These are phyloP conservation scores for Kodamaea derodonti DNA, from an alignment of 1,139 yeast species.

Conservation along the genomic window DNA sequence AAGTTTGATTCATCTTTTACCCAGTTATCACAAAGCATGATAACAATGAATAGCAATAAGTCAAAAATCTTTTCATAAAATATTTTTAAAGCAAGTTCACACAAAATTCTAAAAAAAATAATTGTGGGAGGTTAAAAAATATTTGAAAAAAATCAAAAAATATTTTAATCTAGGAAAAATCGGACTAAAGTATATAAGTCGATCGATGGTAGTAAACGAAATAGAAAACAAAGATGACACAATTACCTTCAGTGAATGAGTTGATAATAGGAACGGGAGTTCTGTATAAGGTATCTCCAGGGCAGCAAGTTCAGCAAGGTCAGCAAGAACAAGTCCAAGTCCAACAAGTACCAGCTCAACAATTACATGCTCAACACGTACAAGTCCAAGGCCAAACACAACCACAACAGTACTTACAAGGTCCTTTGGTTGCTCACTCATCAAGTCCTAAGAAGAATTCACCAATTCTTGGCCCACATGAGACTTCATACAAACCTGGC, in stretches of 20 bases:
- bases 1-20: too few relatives aligned
- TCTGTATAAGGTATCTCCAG: constrained; percentile 2
- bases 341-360: constrained; percentile 7
- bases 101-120: too few relatives aligned
- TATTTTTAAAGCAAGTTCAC: too few relatives aligned
- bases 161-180: too few relatives aligned
- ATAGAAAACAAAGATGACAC: constrained; percentile 23
- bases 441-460: background rate
- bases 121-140: too few relatives aligned
- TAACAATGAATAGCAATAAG: too few relatives aligned
- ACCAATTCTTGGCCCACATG: background rate
- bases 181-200: too few relatives aligned
- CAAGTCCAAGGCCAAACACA: background rate
- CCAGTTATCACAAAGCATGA: too few relatives aligned
- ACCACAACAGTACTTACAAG: background rate
- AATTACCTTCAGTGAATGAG: constrained; percentile 36
- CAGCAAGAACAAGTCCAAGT: constrained; percentile 4
- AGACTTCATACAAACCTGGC: background rate
- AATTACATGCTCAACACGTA: too few relatives aligned
- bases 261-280: constrained; percentile 22
- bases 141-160: too few relatives aligned
- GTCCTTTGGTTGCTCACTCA: constrained; percentile 2
- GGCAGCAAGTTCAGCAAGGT: constrained; percentile 5
- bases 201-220: too few relatives aligned
- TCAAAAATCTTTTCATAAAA: too few relatives aligned